Evolutionary conservation across 2,329 filamentous ascomycete genomes (phyloP).

Genomic region (Pseudogymnoascus sp.): DNA sequence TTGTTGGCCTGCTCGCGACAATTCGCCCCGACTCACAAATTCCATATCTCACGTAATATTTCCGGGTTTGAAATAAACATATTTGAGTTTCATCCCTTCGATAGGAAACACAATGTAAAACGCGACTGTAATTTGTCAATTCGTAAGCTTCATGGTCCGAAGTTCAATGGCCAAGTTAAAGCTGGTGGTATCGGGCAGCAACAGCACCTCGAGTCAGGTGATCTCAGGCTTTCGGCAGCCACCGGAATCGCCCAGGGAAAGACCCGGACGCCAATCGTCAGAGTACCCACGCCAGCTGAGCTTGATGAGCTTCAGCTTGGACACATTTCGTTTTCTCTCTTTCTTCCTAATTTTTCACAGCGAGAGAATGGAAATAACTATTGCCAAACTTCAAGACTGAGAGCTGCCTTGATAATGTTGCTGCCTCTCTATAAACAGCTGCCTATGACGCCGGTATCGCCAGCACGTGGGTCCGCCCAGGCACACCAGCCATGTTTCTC

Average conservation of each 20-base stretch:
- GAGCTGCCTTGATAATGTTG: not conserved
- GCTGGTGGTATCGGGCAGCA: not conserved
- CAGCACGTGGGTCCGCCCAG: conserved; percentile 2
- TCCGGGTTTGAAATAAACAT: not conserved
- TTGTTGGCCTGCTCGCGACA: not conserved
- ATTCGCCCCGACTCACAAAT: not conserved
- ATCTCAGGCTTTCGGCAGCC: not conserved
- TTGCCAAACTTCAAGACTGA: not conserved
- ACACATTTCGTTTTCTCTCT: not conserved
- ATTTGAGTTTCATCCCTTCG: not conserved
- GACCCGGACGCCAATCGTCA: conserved; percentile 1
- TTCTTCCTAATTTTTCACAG: not conserved
- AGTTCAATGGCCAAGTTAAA: not conserved
- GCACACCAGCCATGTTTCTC: not conserved
- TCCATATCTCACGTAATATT: not conserved
- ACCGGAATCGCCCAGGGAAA: not conserved
- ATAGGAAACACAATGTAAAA: not conserved
- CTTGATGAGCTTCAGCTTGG: not conserved
- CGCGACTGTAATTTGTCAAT: not conserved
- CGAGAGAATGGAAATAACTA: not conserved
- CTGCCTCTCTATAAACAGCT: conserved; percentile 3
- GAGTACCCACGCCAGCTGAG: not conserved
- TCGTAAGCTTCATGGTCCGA: not conserved
- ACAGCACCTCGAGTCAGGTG: not conserved
- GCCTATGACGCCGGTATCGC: conserved; percentile 5